Conservation (phyloP, 148 eudicot species). For the Salicornia ramosissima region DNA sequence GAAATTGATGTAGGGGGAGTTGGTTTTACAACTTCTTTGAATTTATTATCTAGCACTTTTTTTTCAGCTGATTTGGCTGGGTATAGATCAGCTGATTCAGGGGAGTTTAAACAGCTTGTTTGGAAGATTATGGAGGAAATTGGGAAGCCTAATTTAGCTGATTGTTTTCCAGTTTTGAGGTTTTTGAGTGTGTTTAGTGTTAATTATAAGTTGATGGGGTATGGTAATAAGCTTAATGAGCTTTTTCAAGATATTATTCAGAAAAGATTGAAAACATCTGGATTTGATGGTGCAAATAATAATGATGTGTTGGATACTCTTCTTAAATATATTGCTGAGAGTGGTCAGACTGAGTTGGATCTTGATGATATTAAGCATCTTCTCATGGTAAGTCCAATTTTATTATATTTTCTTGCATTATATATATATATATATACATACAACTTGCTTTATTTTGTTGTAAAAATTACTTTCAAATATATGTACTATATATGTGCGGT, state of each 20-base stretch:
- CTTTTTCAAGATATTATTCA: constrained; percentile 7
- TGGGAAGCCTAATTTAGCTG: constrained; percentile 11
- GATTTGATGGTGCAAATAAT: not conserved
- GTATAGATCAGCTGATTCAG: constrained; percentile 6
- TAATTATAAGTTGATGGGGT: constrained; percentile 4
- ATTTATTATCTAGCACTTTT: constrained; percentile 9
- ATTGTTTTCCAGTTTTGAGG: constrained; percentile 12
- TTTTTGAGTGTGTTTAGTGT: constrained; percentile 8
- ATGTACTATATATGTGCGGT: too few species aligned
- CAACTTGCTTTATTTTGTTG: too few species aligned
- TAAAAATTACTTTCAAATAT: too few species aligned
- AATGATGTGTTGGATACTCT: constrained; percentile 11
- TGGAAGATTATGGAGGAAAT: constrained; percentile 16
- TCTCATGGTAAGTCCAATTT: constrained; percentile 12
- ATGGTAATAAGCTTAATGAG: constrained; percentile 12
- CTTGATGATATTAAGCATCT: constrained; percentile 13
- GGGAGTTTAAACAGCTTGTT: constrained; percentile 14
- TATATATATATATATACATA: too few species aligned
- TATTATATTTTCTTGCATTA: too few species aligned
- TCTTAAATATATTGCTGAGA: constrained; percentile 1
- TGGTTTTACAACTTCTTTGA: constrained; percentile 7
- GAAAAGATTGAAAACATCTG: not conserved
- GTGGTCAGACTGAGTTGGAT: not conserved
- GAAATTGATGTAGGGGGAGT: constrained; percentile 3
- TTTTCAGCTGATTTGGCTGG: constrained; percentile 14